Conservation (phyloP, 306 rosid genomes). For the Glycine latifolia region DNA sequence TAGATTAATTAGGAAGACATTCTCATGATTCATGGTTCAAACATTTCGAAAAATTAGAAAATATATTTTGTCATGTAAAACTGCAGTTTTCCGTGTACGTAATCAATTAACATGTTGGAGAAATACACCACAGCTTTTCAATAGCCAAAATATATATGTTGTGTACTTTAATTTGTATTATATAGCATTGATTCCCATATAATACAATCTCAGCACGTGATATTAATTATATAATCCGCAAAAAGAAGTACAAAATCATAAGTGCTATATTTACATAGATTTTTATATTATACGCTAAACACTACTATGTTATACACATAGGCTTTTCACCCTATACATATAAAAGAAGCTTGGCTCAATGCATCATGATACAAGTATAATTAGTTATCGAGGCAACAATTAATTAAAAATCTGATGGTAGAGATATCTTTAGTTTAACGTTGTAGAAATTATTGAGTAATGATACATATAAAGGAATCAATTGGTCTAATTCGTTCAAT, state of each 20-base stretch:
- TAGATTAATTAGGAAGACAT: not conserved
- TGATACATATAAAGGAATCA: slow-evolving; percentile 9
- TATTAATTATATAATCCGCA: slow-evolving; percentile 10
- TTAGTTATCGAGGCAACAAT: not conserved
- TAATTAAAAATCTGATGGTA: not conserved
- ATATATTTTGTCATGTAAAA: not conserved
- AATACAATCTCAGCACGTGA: not conserved
- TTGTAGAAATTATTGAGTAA: slow-evolving; percentile 50
- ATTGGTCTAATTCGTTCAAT: not conserved
- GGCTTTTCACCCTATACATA: slow-evolving; percentile 9
- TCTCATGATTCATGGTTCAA: not conserved
- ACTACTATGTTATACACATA: not conserved
- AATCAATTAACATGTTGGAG: slow-evolving; percentile 1
- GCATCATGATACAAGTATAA: slow-evolving; percentile 28
- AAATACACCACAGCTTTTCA: not conserved
- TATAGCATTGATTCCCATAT: slow-evolving; percentile 26
- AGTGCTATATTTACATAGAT: slow-evolving; percentile 16
- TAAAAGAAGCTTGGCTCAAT: slow-evolving; percentile 2
- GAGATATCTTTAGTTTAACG: slow-evolving; percentile 19
- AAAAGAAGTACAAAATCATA: slow-evolving; percentile 18
- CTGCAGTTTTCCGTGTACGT: not conserved
- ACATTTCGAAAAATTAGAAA: not conserved
- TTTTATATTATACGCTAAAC: not conserved
- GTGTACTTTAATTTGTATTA: not conserved
- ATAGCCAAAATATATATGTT: not conserved